Base-by-base conservation (phyloP, 2,329 filamentous ascomycete species). In the Chaetomium sp. region DNA sequence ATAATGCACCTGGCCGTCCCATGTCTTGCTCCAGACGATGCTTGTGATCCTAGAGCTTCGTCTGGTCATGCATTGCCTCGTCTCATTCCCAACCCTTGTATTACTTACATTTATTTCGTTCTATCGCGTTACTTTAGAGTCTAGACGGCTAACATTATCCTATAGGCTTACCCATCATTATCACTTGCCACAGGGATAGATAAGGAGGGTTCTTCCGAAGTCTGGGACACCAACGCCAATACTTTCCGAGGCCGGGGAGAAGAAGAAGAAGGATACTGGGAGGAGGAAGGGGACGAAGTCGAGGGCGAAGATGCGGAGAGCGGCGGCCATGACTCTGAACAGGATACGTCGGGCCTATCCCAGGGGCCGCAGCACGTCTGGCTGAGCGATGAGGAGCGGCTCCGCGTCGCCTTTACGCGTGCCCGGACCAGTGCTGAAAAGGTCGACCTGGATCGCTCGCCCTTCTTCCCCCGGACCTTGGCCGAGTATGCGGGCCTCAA, bases 401-500 rank as follows among this genome's bases (percentile, higher is more conserved):
- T 57, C 2, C 51, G 57, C 9, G 33, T 57, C 5, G 25, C 33
- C 47, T 61, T 57, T 45, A 31, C 23, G 38, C 42, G 58, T 1
- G 16, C 31, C 19, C 19, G 10, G 9, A 19, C 19, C 19, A 53
- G 27, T 4, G 63, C 63, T 8, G 49, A 38, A 21, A 31, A 31
- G 21, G n/a, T 38, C 13, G 63, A 60, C 38, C 38, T 65, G 56
- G 55, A 56, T 25, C 29, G 50, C 21, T 62, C 57, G 2, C 59
- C 57, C 23, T 59, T 59, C 33, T 58, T 62, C 21, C 63, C 63
- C n/a, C 45, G 29, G 27, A 62, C 59, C 2, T 55, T 23, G 21
- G 63, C n/a, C 54, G 63, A 62, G 27, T 62, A 58, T 10, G 59
- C 47, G 29, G 55, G 59, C 21, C 21, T 58, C 10, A 49, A 55